Percentiles rank a stretch among this genome's conserved stretches.
phyloP scores from a whole-genome alignment of 805 yeast genomes.

The Debaryomyces maramus region DNA sequence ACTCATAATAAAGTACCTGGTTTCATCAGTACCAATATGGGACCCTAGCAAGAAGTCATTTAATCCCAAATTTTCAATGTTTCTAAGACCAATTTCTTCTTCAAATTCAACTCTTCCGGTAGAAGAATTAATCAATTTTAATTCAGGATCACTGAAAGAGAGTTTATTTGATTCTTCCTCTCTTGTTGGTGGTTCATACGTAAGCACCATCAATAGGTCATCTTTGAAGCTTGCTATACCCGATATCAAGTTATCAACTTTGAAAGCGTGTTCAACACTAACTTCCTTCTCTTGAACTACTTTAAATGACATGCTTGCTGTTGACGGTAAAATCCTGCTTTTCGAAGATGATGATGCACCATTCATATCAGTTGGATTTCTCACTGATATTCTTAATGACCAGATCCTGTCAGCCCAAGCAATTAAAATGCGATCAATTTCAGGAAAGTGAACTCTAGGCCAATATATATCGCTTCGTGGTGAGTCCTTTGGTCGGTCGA shows the following conservation, averaged over 20 bases:
- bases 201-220: conserved; percentile 62
- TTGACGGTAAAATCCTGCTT: conserved; percentile 47
- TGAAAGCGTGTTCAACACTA: conserved; percentile 50
- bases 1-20: conserved; percentile 66
- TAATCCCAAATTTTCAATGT: conserved; percentile 58
- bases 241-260: conserved; percentile 56
- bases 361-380: conserved; percentile 13
- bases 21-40: conserved; percentile 38
- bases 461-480: conserved; percentile 77
- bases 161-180: conserved; percentile 17
- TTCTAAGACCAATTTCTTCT: conserved; percentile 71
- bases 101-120: conserved; percentile 74
- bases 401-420: conserved; percentile 86
- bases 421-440: conserved; percentile 62
- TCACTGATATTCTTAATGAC: conserved; percentile 53
- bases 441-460: conserved; percentile 73
- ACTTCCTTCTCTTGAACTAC: conserved; percentile 44
- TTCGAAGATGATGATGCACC: conserved; percentile 22
- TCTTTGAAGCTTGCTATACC: conserved; percentile 79
- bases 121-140: conserved; percentile 62
- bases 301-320: conserved; percentile 55
- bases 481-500: conserved; percentile 55
- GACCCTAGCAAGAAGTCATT: conserved; percentile 78
- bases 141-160: conserved; percentile 61
- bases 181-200: conserved; percentile 45